Conservation (phyloP, 352 stramenopile genomes). For the Globisporangium yorkense region DNA sequence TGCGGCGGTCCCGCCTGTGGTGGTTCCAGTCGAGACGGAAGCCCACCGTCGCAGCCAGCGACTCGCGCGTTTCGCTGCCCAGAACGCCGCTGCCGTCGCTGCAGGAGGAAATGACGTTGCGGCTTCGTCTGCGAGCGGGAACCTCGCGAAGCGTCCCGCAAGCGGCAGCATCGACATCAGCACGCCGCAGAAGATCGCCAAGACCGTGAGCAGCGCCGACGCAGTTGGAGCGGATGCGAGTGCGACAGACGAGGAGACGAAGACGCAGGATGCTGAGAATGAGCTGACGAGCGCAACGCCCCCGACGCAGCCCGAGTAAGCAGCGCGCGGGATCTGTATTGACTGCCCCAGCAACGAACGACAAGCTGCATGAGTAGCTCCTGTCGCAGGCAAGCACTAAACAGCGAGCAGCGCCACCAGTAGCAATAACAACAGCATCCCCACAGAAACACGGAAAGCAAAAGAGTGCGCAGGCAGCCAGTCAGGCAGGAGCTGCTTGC, state of each 20-base stretch:
- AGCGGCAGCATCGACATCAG: constrained; percentile 21
- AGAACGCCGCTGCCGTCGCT: background rate
- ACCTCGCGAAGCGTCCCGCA: constrained; percentile 30
- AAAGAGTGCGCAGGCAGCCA: too few species aligned
- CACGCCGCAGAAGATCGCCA: constrained; percentile 34
- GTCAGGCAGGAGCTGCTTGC: too few species aligned
- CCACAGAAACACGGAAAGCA: too few species aligned
- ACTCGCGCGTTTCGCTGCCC: constrained; percentile 34
- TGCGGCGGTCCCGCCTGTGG: background rate
- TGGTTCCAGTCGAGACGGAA: constrained; percentile 17
- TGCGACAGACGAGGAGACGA: background rate
- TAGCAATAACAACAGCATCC: too few species aligned
- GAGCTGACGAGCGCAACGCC: background rate
- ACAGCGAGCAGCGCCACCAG: too few species aligned
- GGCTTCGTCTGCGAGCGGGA: constrained; percentile 11
- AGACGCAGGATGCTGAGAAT: background rate
- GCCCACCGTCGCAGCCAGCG: constrained; percentile 39
- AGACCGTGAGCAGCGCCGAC: constrained; percentile 20
- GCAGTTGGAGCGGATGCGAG: constrained; percentile 2
- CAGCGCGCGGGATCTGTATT: too few species aligned
- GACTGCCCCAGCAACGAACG: too few species aligned
- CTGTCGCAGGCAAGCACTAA: too few species aligned
- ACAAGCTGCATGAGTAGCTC: too few species aligned
- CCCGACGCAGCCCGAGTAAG: constrained; percentile 6
- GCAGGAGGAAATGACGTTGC: background rate